phyloP scores from a whole-genome alignment of 164 flowering plant species.

The Litsea cubeba region DNA sequence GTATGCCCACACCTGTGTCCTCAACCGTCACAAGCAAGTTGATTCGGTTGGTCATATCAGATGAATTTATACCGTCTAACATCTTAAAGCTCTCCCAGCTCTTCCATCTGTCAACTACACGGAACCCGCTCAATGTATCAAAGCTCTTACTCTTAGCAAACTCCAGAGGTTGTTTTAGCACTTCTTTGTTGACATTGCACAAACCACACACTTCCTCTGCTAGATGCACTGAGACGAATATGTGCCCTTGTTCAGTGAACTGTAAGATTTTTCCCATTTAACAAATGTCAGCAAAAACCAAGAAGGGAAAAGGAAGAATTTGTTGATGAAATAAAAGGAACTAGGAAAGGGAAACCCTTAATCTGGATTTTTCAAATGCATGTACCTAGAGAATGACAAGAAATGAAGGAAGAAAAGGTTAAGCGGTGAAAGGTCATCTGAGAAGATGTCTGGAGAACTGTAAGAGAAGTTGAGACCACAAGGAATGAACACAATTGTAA shows the following conservation, averaged over 20 bases:
- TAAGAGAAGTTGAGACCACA: background rate
- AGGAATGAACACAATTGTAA: background rate
- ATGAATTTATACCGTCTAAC: constrained; percentile 19
- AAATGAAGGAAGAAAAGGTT: no score
- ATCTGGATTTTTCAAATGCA: background rate
- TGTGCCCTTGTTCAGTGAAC: constrained; percentile 38
- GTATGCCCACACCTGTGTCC: constrained; percentile 93
- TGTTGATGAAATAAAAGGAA: background rate
- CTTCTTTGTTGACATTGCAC: constrained; percentile 31
- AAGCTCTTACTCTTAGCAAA: constrained; percentile 21
- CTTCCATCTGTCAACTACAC: constrained; percentile 68
- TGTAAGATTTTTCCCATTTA: constrained; percentile 7
- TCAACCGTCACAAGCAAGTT: constrained; percentile 80
- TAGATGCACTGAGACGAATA: constrained; percentile 79
- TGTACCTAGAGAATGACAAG: no score
- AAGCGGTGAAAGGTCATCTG: background rate
- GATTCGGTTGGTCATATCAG: constrained; percentile 30
- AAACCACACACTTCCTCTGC: constrained; percentile 49
- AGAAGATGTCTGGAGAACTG: background rate
- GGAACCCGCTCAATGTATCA: constrained; percentile 74
- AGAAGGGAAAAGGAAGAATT: background rate
- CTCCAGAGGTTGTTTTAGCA: constrained; percentile 35
- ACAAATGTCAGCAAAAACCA: constrained; percentile 1
- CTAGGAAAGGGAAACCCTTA: background rate
- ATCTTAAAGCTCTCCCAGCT: constrained; percentile 68